These are phyloP conservation scores for Dorcoceras hygrometricum DNA, from an alignment of 257 asterid species.

Conservation along the genomic window DNA sequence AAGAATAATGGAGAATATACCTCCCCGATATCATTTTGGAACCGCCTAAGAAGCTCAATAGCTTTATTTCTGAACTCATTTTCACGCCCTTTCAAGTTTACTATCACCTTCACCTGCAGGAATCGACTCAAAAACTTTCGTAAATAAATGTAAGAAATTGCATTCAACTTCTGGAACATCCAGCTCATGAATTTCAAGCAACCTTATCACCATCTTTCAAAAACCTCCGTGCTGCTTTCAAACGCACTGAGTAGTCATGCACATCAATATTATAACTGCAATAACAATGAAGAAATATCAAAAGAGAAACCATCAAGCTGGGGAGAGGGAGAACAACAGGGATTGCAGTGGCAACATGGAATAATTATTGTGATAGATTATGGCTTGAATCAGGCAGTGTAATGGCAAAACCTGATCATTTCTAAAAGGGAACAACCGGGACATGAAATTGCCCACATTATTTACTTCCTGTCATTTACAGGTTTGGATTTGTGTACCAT, in stretches of 20 bases:
- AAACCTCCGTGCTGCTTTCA: constrained; percentile 88
- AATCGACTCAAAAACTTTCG: constrained; percentile 2
- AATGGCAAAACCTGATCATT: no score
- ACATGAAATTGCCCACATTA: no score
- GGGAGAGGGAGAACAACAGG: neutral
- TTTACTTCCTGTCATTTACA: no score
- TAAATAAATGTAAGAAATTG: constrained; percentile 10
- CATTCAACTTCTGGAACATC: constrained; percentile 11
- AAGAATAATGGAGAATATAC: constrained; percentile 31
- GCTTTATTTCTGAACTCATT: constrained; percentile 87
- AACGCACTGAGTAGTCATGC: constrained; percentile 91
- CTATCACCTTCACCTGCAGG: constrained; percentile 85
- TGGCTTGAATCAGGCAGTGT: neutral
- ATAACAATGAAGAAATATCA: constrained; percentile 21
- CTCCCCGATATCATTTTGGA: constrained; percentile 87
- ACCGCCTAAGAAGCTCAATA: constrained; percentile 77
- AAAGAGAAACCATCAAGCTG: neutral
- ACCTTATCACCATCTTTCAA: constrained; percentile 96
- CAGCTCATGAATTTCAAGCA: constrained; percentile 24
- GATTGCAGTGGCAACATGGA: neutral
- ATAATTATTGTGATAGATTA: neutral
- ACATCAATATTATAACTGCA: constrained; percentile 91
- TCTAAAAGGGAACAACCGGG: no score
- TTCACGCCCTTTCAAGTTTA: constrained; percentile 92
- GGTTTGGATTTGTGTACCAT: no score